phyloP scores from a whole-genome alignment of 2,329 filamentous ascomycete species.

The Penicillium hesseltinei region DNA sequence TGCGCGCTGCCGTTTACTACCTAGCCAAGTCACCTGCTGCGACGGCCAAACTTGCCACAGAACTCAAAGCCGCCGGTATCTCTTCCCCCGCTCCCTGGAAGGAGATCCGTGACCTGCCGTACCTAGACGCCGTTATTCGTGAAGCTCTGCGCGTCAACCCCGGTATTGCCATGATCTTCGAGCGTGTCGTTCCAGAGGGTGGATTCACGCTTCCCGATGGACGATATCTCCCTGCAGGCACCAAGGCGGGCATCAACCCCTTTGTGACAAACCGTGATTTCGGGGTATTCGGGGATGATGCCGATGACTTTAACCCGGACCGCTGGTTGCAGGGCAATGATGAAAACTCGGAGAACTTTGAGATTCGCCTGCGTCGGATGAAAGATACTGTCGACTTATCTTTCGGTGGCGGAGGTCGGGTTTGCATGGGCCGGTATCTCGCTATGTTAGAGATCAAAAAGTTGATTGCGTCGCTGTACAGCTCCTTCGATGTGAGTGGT shows the following conservation, averaged over 20 bases:
- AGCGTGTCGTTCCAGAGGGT: slow-evolving; percentile 49
- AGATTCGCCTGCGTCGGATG: slow-evolving; percentile 38
- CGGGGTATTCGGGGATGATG: slow-evolving; percentile 47
- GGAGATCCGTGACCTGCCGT: slow-evolving; percentile 28
- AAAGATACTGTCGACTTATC: slow-evolving; percentile 39
- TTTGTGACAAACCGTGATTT: slow-evolving; percentile 41
- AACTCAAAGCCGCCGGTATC: slow-evolving; percentile 8
- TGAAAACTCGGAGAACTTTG: slow-evolving; percentile 37
- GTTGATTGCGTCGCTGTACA: slow-evolving; percentile 52
- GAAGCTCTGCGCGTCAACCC: slow-evolving; percentile 54
- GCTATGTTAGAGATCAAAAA: slow-evolving; percentile 61
- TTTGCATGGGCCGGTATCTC: slow-evolving; percentile 57
- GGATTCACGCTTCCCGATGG: slow-evolving; percentile 32
- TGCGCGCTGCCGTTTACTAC: slow-evolving; percentile 32
- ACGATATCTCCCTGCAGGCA: slow-evolving; percentile 36
- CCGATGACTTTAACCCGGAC: slow-evolving; percentile 48
- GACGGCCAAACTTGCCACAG: slow-evolving; percentile 12
- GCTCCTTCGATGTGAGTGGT: slow-evolving; percentile 19
- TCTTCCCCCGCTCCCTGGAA: slow-evolving; percentile 20
- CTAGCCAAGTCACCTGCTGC: slow-evolving; percentile 18
- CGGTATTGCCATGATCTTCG: slow-evolving; percentile 48
- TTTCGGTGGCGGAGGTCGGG: slow-evolving; percentile 55
- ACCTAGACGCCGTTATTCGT: slow-evolving; percentile 53
- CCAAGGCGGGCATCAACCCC: slow-evolving; percentile 37
- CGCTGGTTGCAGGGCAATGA: slow-evolving; percentile 45